Conservation (phyloP, 371 early-diverging fungal species). For the Apophysomyces sp. region DNA sequence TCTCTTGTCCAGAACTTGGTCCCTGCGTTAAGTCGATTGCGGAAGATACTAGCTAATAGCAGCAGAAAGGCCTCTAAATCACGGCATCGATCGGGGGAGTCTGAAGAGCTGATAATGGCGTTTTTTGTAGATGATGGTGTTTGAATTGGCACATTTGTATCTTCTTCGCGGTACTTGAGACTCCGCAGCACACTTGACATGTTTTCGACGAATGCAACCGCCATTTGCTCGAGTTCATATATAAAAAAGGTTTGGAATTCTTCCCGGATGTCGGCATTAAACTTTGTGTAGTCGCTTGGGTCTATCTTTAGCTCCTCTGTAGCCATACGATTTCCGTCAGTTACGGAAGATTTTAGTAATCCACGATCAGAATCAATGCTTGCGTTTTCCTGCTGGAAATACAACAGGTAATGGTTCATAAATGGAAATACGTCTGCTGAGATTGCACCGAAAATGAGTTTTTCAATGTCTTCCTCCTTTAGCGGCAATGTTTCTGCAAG, state of each 20-base stretch:
- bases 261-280: slow-evolving; percentile 34
- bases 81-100: slow-evolving; percentile 36
- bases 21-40: slow-evolving; percentile 73
- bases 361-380: slow-evolving; percentile 30
- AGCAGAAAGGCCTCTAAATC: slow-evolving; percentile 67
- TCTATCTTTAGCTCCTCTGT: slow-evolving; percentile 18
- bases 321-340: slow-evolving; percentile 10
- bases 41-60: slow-evolving; percentile 71
- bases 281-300: slow-evolving; percentile 34
- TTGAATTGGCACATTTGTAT: slow-evolving; percentile 32
- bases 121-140: slow-evolving; percentile 14
- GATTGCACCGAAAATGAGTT: slow-evolving; percentile 59
- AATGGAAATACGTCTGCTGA: slow-evolving; percentile 64
- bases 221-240: slow-evolving; percentile 48
- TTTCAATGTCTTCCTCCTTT: slow-evolving; percentile 58
- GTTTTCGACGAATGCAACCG: slow-evolving; percentile 48
- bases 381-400: slow-evolving; percentile 48
- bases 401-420: slow-evolving; percentile 64
- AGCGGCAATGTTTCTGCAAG: slow-evolving; percentile 49
- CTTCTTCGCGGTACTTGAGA: slow-evolving; percentile 76
- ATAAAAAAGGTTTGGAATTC: slow-evolving; percentile 54
- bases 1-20: slow-evolving; percentile 73
- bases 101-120: slow-evolving; percentile 12
- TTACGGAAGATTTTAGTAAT: slow-evolving; percentile 10
- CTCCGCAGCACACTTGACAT: slow-evolving; percentile 58